phyloP scores from a whole-genome alignment of 352 stramenopile genomes.

The Phytophthora quininea region DNA sequence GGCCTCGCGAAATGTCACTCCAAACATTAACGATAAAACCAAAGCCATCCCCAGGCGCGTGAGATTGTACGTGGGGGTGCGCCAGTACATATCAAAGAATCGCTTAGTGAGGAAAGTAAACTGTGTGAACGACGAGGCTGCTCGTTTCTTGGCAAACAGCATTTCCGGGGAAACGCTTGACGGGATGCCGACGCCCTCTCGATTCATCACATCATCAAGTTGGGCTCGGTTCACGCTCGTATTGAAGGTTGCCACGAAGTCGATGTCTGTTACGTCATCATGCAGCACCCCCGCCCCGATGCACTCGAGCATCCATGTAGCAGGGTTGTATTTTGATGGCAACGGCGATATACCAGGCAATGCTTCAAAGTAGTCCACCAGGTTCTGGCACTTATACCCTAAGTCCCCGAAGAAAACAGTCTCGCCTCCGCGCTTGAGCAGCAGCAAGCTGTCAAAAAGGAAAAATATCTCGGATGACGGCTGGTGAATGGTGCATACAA shows the following conservation, averaged over 20 bases:
- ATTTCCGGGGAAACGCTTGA: constrained; percentile 24
- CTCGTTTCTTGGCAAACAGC: constrained; percentile 32
- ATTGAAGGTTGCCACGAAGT: constrained; percentile 42
- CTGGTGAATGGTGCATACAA: constrained; percentile 51
- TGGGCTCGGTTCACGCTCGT: constrained; percentile 27
- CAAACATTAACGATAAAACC: constrained; percentile 82
- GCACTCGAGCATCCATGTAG: constrained; percentile 81
- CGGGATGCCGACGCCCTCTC: constrained; percentile 28
- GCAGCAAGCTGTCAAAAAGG: constrained; percentile 71
- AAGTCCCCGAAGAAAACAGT: constrained; percentile 84
- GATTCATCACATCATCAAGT: constrained; percentile 22
- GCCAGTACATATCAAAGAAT: constrained; percentile 61
- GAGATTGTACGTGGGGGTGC: constrained; percentile 87
- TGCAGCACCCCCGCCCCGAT: constrained; percentile 44
- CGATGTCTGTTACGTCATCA: constrained; percentile 24
- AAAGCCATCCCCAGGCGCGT: constrained; percentile 74
- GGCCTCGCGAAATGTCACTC: constrained; percentile 57
- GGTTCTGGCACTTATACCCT: constrained; percentile 41
- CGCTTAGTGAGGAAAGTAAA: constrained; percentile 31
- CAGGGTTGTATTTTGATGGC: constrained; percentile 63
- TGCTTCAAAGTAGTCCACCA: constrained; percentile 51
- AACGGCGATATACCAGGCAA: constrained; percentile 50
- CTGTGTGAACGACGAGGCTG: constrained; percentile 29
- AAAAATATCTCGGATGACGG: constrained; percentile 44
- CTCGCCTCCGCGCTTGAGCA: constrained; percentile 77